Conservation (phyloP, 2,329 filamentous ascomycete species). For the Magnaporthiopsis incrustans region DNA sequence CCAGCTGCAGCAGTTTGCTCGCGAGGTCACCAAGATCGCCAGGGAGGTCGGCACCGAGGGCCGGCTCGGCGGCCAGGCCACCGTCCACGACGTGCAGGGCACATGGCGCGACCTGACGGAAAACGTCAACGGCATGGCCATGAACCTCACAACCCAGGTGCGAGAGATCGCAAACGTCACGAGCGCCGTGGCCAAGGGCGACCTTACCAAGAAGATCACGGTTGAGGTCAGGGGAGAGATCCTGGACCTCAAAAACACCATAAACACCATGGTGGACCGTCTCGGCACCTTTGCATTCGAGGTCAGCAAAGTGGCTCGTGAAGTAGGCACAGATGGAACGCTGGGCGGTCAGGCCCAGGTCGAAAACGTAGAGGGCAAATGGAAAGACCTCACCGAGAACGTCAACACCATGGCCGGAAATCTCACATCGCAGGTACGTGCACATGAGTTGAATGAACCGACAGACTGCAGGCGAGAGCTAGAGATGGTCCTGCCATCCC, state of each 20-base stretch:
- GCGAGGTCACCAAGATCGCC: slow-evolving; percentile 93
- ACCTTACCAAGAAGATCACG: slow-evolving; percentile 92
- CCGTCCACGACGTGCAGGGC: slow-evolving; percentile 90
- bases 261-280: slow-evolving; percentile 98
- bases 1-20: slow-evolving; percentile 91
- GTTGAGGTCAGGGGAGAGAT: slow-evolving; percentile 94
- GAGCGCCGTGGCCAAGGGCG: slow-evolving; percentile 87
- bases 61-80: slow-evolving; percentile 86
- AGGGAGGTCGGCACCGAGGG: slow-evolving; percentile 96
- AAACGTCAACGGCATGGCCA: slow-evolving; percentile 97
- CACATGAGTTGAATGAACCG: neutral
- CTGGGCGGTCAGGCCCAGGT: slow-evolving; percentile 90
- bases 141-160: slow-evolving; percentile 95
- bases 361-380: slow-evolving; percentile 93
- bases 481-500: neutral
- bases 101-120: slow-evolving; percentile 96
- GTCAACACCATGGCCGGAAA: slow-evolving; percentile 71
- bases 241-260: slow-evolving; percentile 88
- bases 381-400: slow-evolving; percentile 92
- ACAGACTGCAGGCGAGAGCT: too few species aligned
- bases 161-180: slow-evolving; percentile 96
- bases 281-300: slow-evolving; percentile 93
- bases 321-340: slow-evolving; percentile 93
- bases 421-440: slow-evolving; percentile 52
- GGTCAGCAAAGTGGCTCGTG: slow-evolving; percentile 88